Percentiles rank a stretch among this genome's conserved stretches.
These are phyloP conservation scores for Cyclocybe aegerita DNA, from an alignment of 768 basidiomycete species.

Conservation along the genomic window DNA sequence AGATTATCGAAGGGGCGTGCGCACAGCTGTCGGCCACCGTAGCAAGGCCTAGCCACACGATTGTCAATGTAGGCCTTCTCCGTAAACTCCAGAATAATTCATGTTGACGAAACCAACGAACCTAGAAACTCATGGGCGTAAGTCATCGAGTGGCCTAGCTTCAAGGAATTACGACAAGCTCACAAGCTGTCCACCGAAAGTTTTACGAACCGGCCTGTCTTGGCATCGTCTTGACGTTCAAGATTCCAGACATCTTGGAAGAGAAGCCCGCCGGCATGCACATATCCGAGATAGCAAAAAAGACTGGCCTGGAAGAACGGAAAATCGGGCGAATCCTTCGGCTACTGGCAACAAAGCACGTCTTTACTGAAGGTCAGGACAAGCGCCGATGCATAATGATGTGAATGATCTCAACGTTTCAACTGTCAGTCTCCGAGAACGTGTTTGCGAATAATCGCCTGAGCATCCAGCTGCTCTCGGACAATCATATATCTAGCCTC, in stretches of 20 bases:
- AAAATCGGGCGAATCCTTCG: conserved; percentile 34
- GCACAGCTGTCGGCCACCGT: conserved; percentile 24
- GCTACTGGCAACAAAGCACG: conserved; percentile 27
- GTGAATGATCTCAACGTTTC: background rate
- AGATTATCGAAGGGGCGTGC: conserved; percentile 27
- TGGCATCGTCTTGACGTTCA: conserved; percentile 13
- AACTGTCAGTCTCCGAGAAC: conserved; percentile 27
- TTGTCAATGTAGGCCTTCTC: conserved; percentile 21
- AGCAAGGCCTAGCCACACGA: conserved; percentile 19
- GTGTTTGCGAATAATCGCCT: conserved; percentile 44
- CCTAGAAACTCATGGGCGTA: conserved; percentile 11
- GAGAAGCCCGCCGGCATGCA: conserved; percentile 28
- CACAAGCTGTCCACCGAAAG: background rate
- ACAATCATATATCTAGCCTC: conserved; percentile 22
- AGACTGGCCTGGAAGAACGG: conserved; percentile 21
- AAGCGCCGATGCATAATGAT: background rate
- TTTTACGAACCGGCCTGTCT: conserved; percentile 22
- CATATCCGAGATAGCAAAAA: conserved; percentile 20
- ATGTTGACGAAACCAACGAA: background rate
- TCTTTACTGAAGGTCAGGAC: conserved; percentile 34
- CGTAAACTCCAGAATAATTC: background rate
- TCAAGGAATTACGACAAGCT: background rate
- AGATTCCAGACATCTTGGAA: conserved; percentile 27
- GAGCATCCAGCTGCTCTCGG: conserved; percentile 28
- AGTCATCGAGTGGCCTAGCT: background rate